phyloP scores from a whole-genome alignment of 1,284 basidiomycete species.

The Agroathelia rolfsii region DNA sequence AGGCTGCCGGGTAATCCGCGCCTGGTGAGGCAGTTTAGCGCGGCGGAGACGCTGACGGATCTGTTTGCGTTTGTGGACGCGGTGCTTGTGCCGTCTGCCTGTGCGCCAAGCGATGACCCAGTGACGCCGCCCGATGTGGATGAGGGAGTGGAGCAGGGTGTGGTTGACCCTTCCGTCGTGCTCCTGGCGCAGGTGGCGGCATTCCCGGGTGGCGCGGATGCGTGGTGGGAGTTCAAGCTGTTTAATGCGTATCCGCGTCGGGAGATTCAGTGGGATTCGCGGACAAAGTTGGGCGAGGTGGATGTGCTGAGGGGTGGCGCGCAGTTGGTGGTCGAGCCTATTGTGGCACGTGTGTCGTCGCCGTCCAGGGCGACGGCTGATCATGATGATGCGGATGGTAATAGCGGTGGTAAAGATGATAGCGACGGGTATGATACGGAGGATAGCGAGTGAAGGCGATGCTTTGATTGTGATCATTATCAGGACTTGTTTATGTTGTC shows the following conservation, averaged over 20 bases:
- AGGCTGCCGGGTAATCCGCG: slow-evolving; percentile 58
- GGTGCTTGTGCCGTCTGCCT: slow-evolving; percentile 30
- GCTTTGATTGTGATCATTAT: not conserved
- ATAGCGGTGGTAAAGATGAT: slow-evolving; percentile 15
- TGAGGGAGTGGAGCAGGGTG: slow-evolving; percentile 15
- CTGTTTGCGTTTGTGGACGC: slow-evolving; percentile 66
- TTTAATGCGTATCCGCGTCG: slow-evolving; percentile 61
- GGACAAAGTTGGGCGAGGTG: slow-evolving; percentile 37
- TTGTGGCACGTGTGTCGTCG: slow-evolving; percentile 13
- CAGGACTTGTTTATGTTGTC: too few species aligned
- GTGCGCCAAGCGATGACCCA: slow-evolving; percentile 33
- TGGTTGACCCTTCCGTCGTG: too few species aligned
- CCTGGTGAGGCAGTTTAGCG: slow-evolving; percentile 46
- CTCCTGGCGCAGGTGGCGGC: slow-evolving; percentile 31
- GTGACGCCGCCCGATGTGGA: slow-evolving; percentile 25
- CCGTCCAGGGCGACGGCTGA: slow-evolving; percentile 13
- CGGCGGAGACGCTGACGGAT: slow-evolving; percentile 41
- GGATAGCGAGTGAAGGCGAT: slow-evolving; percentile 18
- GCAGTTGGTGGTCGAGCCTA: slow-evolving; percentile 62
- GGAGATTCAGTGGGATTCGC: slow-evolving; percentile 45
- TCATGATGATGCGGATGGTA: slow-evolving; percentile 7
- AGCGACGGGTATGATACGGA: slow-evolving; percentile 56
- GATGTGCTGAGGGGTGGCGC: slow-evolving; percentile 50
- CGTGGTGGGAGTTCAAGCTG: slow-evolving; percentile 69
- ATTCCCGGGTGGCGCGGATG: slow-evolving; percentile 21